Conservation (phyloP, 495 filamentous ascomycete species). For the Elaphomyces granulatus region DNA sequence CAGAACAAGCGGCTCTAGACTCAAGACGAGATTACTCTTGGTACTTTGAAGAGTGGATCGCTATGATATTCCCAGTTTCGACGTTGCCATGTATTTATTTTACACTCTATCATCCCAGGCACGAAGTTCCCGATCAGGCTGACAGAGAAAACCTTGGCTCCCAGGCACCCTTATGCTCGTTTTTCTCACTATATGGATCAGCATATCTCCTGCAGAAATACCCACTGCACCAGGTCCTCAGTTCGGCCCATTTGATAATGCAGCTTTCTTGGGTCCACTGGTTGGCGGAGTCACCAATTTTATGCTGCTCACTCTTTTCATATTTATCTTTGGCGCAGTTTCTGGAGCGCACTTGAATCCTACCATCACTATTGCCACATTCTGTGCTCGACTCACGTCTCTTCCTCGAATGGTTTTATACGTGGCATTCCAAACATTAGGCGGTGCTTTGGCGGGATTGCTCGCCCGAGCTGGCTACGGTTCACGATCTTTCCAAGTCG, state of each 20-base stretch:
- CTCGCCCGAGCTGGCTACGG: constrained; percentile 23
- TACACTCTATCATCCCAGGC: no score
- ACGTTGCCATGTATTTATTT: no score
- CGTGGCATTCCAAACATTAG: constrained; percentile 27
- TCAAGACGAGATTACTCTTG: no score
- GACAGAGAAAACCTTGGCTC: constrained; percentile 6
- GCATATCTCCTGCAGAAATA: constrained; percentile 36
- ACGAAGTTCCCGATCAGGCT: no score
- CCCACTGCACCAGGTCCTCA: constrained; percentile 39
- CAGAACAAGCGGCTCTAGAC: no score
- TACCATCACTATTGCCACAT: constrained; percentile 36
- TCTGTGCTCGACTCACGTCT: constrained; percentile 35
- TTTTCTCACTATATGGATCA: constrained; percentile 35
- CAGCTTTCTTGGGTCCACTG: constrained; percentile 14
- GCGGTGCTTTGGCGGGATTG: constrained; percentile 32
- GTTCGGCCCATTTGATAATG: constrained; percentile 3
- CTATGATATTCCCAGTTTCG: no score
- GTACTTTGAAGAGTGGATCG: no score
- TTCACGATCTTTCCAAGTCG: constrained; percentile 18
- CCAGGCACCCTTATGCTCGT: constrained; percentile 23
- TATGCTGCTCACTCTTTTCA: constrained; percentile 33
- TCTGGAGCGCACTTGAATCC: constrained; percentile 41
- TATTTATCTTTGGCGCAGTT: constrained; percentile 34
- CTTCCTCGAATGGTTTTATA: constrained; percentile 33
- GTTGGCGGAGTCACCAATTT: constrained; percentile 31